Evolutionary conservation across 148 eudicot genomes (phyloP), one percentile per base, ranked within the genome.

Genomic region (Nepenthes gracilis): DNA sequence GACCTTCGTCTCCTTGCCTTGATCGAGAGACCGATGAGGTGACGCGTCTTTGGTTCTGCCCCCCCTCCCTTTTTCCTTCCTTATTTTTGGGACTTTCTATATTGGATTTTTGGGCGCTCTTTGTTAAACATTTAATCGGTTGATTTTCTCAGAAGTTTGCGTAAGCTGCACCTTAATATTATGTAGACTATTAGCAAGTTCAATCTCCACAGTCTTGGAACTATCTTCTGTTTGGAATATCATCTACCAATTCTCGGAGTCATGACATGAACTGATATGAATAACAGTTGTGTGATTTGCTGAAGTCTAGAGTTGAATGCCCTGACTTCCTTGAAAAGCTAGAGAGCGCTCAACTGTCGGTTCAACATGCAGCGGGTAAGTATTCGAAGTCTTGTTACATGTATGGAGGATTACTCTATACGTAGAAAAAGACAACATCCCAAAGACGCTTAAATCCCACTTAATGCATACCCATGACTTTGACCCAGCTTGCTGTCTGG

Each of bases 271-370:
- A 35, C 32, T 36, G 8, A 33, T 12, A 2, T 34, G 9, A 37
- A 5, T 12, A 52, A 52, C 66, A 63, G 66, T 55, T 63, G 35
- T 63, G 53, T 36, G 50, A 63, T 54, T 49, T 63, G 57, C 34
- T 63, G 14, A 53, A 63, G 58, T 63, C 66, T 52, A 55, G 53
- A 54, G 66, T 63, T 54, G 66, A 55, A 54, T 43, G 66, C 23
- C 66, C 66, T 14, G 66, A 38, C 13, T 63, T 63, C 32, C 66
- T 63, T 63, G 57, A 53, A 63, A 63, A 54, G 58, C 45, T 63
- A n/a, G 58, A 63, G 47, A 43, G 53, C 53, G 66, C 66, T 23
- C 66, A 63, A 43, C 58, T 43, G 9, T 63, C 66, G 13, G 66
- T 63, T 53, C 45, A 49, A 49, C 53, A 11, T 5, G 11, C 13